Evolutionary conservation across 345 rosid species (phyloP).

Genomic region (Microcos paniculata): DNA sequence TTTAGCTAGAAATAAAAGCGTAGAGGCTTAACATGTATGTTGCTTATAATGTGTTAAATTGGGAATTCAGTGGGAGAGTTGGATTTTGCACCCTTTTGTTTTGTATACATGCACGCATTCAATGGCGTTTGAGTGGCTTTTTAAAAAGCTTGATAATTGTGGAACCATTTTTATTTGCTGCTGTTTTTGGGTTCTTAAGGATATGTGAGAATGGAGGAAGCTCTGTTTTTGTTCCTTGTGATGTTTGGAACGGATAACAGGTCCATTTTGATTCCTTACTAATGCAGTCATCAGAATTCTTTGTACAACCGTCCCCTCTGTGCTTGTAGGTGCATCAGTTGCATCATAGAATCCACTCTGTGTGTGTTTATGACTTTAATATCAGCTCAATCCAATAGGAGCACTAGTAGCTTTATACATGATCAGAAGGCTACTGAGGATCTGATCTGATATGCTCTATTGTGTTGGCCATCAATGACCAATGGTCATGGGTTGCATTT

Average conservation of each 20-base stretch:
- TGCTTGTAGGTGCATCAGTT: background rate
- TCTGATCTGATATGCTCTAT: background rate
- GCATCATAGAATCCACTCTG: background rate
- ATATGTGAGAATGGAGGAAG: background rate
- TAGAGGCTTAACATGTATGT: background rate
- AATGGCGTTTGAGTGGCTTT: background rate
- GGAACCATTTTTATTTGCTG: background rate
- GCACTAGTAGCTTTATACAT: too few relatives aligned
- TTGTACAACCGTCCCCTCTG: background rate
- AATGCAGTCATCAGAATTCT: background rate
- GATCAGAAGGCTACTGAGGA: background rate
- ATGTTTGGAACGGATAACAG: slow-evolving; percentile 1
- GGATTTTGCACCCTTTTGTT: background rate
- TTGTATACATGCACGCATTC: background rate
- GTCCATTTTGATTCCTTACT: background rate
- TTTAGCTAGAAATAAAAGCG: background rate
- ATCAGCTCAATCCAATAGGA: background rate
- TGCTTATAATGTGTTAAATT: background rate
- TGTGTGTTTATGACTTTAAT: too few relatives aligned
- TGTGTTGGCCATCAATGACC: background rate
- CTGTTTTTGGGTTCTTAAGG: background rate
- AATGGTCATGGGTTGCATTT: background rate
- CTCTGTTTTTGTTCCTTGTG: background rate
- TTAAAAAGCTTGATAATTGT: background rate
- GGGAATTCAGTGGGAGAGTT: background rate